A percentile compares a stretch with the other conserved stretches of the same genome.
phyloP scores from a whole-genome alignment of 176 grass and related monocot species.

The Aegilops bicornis region DNA sequence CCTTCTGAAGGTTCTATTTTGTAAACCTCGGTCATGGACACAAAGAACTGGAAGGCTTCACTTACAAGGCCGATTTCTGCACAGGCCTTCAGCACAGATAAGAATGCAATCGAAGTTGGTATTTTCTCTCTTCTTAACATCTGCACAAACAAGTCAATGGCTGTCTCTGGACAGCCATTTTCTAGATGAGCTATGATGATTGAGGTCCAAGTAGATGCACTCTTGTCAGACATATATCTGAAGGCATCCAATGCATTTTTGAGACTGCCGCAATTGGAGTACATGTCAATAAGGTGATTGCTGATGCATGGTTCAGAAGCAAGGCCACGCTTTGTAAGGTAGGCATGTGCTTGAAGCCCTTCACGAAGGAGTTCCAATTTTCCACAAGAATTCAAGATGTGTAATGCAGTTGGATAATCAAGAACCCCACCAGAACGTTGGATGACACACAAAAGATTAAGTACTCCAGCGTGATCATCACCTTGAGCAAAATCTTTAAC shows the following conservation, averaged over 20 bases:
- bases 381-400: constrained; percentile 47
- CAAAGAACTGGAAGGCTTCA: constrained; percentile 60
- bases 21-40: constrained; percentile 56
- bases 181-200: constrained; percentile 52
- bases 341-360: constrained; percentile 60
- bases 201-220: constrained; percentile 58
- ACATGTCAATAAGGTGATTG: constrained; percentile 65
- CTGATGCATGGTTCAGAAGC: constrained; percentile 24
- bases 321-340: constrained; percentile 56
- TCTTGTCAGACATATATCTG: constrained; percentile 45
- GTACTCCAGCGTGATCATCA: constrained; percentile 39
- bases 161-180: constrained; percentile 43
- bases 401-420: constrained; percentile 29
- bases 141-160: constrained; percentile 50
- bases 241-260: constrained; percentile 50
- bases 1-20: constrained; percentile 44
- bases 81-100: constrained; percentile 57
- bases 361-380: constrained; percentile 25
- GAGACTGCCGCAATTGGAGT: constrained; percentile 55
- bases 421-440: constrained; percentile 38
- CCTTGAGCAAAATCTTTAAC: constrained; percentile 37
- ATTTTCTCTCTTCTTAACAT: constrained; percentile 47
- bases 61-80: constrained; percentile 46
- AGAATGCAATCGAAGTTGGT: constrained; percentile 45
- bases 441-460: constrained; percentile 43